Evolutionary conservation across 805 yeast genomes (phyloP), one percentile per base, ranked within the genome.

Genomic region (Gaillardinia entomophila): DNA sequence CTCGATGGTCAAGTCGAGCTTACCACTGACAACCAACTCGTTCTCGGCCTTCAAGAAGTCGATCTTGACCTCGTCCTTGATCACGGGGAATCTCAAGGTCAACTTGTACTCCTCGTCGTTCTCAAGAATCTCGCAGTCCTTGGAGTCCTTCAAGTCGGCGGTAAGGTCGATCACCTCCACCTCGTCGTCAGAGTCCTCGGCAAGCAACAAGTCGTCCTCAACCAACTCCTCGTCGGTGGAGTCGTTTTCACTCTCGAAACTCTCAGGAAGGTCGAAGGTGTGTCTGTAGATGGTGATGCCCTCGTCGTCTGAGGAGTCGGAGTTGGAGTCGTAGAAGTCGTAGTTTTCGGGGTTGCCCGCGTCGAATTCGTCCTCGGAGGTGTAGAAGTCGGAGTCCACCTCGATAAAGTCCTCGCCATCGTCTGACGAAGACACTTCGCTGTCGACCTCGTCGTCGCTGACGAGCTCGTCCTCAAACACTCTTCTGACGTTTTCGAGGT

Each of bases 281-380:
- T 62, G 66, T 40, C 53, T 58, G 54, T 65, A 65, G 34, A 65
- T 65, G 20, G 70, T 65, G 37, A 62, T 38, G 18, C 70, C 71
- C 46, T 64, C 69, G 33, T 55, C 66, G 26, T 53, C 65, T 24
- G 46, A 48, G 12, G 65, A 55, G 15, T 55, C 50, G 24, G 41
- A 35, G 17, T 49, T 53, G 20, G 59, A 51, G 18, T 42, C 46
- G 15, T 41, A 36, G 30, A 45, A 35, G 25, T 45, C 53, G 26
- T 37, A 32, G 43, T 38, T 40, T 17, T 53, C 57, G 25, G 49
- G 46, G 34, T 50, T 45, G 18, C 49, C 45, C 16, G 48, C 52
- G 33, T 49, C 55, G 25, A 28, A 31, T 14, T 38, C 38, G 16
- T 44, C 48, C 22, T 49, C 55, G 12, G 49, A 43, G 15, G 40